Evolutionary conservation across 2,329 filamentous ascomycete genomes (phyloP).

Genomic region (Bimuria novae-zelandiae): DNA sequence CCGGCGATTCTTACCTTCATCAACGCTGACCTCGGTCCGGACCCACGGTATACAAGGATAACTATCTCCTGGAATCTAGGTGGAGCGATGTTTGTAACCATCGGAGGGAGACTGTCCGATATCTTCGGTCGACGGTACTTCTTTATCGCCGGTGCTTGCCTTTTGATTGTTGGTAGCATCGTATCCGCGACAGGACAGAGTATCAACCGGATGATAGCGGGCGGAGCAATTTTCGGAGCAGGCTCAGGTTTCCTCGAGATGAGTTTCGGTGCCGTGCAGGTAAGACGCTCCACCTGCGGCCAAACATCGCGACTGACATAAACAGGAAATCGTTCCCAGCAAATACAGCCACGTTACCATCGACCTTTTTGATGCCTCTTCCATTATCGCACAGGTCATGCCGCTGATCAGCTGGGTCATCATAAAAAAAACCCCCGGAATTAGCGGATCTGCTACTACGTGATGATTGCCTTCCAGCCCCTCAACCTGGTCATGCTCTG

Average conservation of each 20-base stretch:
- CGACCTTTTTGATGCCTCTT: slow-evolving; percentile 41
- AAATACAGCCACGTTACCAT: slow-evolving; percentile 46
- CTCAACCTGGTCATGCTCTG: slow-evolving; percentile 28
- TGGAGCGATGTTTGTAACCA: slow-evolving; percentile 38
- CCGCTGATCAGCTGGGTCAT: slow-evolving; percentile 39
- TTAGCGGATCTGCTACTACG: slow-evolving; percentile 38
- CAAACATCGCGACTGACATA: slow-evolving; percentile 4
- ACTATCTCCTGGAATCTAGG: slow-evolving; percentile 41
- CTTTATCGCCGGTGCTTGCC: slow-evolving; percentile 39
- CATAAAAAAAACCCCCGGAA: slow-evolving; percentile 34
- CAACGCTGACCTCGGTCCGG: slow-evolving; percentile 40
- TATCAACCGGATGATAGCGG: slow-evolving; percentile 50
- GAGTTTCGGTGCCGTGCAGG: slow-evolving; percentile 44
- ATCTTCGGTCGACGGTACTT: slow-evolving; percentile 47
- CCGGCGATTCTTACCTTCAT: slow-evolving; percentile 39
- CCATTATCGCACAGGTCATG: slow-evolving; percentile 39
- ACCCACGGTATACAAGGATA: slow-evolving; percentile 39
- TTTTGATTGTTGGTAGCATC: slow-evolving; percentile 44
- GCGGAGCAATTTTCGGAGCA: slow-evolving; percentile 48
- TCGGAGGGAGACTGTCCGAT: slow-evolving; percentile 45
- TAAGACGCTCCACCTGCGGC: not conserved
- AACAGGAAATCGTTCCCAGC: slow-evolving; percentile 48
- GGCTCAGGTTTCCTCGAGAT: slow-evolving; percentile 49
- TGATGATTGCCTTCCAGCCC: slow-evolving; percentile 40
- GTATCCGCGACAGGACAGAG: slow-evolving; percentile 47